Evolutionary conservation across 192 early-diverging fungal species (phyloP).

Genomic region (Allomyces arbusculus): DNA sequence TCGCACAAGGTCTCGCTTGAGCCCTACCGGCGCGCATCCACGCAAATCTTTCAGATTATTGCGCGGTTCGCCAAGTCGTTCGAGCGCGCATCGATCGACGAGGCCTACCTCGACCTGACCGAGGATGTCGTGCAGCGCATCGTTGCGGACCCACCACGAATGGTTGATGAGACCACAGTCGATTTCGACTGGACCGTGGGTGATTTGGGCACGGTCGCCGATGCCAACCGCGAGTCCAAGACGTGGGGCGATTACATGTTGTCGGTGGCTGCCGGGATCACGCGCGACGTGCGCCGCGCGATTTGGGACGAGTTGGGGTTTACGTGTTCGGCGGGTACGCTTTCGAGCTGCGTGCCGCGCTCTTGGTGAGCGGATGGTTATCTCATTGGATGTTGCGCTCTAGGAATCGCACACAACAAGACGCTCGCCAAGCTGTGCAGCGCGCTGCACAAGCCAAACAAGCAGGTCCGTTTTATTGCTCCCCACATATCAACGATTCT

Average conservation of each 20-base stretch:
- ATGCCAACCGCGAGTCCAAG: slow-evolving; percentile 5
- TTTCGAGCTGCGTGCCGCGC: background rate
- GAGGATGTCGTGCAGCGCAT: slow-evolving; percentile 34
- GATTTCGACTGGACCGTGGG: no score
- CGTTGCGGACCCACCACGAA: slow-evolving; percentile 5
- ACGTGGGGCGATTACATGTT: slow-evolving; percentile 65
- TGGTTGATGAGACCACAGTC: no score
- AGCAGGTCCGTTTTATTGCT: slow-evolving; percentile 50
- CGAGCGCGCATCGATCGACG: slow-evolving; percentile 63
- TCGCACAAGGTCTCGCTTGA: slow-evolving; percentile 84
- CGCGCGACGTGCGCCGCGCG: slow-evolving; percentile 35
- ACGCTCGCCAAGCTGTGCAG: slow-evolving; percentile 69
- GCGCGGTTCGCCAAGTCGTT: slow-evolving; percentile 28
- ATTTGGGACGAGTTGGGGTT: slow-evolving; percentile 50
- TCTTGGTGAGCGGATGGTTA: background rate
- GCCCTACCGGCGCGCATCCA: slow-evolving; percentile 51
- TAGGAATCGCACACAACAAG: slow-evolving; percentile 67
- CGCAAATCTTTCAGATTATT: slow-evolving; percentile 51
- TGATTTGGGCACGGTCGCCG: background rate
- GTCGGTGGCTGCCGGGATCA: slow-evolving; percentile 44
- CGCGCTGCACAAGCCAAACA: slow-evolving; percentile 64
- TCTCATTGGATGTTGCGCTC: background rate
- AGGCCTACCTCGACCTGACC: slow-evolving; percentile 73
- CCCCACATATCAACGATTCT: no score
- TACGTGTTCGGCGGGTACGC: slow-evolving; percentile 49